A percentile compares a stretch with the other conserved stretches of the same genome.
Evolutionary conservation across 768 basidiomycete species (phyloP).

Genomic region (Symmetrospora coprosmae): DNA sequence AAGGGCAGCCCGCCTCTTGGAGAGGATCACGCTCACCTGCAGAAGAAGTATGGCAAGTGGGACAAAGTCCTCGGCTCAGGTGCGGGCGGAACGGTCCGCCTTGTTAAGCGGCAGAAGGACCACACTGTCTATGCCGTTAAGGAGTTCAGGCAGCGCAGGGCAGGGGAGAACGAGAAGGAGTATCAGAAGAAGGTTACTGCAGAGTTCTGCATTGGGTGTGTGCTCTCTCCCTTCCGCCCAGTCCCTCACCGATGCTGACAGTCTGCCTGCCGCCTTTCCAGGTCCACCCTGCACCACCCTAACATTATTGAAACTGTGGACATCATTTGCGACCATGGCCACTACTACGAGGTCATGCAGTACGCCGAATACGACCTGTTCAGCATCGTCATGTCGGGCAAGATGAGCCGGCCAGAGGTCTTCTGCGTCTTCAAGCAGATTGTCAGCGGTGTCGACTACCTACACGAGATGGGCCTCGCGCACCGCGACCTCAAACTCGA

Average conservation of each 20-base stretch:
- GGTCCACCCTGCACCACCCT: conserved; percentile 71
- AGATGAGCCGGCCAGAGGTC: conserved; percentile 94
- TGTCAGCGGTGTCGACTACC: conserved; percentile 91
- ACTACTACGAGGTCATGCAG: conserved; percentile 99
- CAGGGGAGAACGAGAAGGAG: conserved; percentile 82
- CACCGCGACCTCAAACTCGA: conserved; percentile 98
- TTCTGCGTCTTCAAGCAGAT: conserved; percentile 99
- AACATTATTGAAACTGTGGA: conserved; percentile 98
- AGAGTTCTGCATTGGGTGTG: conserved; percentile 82
- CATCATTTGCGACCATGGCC: conserved; percentile 92
- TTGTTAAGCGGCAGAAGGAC: conserved; percentile 52
- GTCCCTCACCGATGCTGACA: not conserved
- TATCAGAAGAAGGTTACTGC: conserved; percentile 99
- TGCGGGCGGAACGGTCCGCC: conserved; percentile 92
- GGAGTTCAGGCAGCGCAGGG: conserved; percentile 80
- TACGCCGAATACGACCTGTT: conserved; percentile 97
- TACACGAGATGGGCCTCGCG: conserved; percentile 91
- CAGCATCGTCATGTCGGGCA: conserved; percentile 97
- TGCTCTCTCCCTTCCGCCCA: not conserved
- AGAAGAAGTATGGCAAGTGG: conserved; percentile 99
- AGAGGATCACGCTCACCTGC: conserved; percentile 73
- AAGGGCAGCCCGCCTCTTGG: conserved; percentile 63
- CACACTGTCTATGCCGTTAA: conserved; percentile 78
- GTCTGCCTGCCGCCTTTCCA: not conserved
- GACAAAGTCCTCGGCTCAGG: conserved; percentile 87